Base-by-base conservation (phyloP, 164 flowering plant species). In the Liriodendron chinense region DNA sequence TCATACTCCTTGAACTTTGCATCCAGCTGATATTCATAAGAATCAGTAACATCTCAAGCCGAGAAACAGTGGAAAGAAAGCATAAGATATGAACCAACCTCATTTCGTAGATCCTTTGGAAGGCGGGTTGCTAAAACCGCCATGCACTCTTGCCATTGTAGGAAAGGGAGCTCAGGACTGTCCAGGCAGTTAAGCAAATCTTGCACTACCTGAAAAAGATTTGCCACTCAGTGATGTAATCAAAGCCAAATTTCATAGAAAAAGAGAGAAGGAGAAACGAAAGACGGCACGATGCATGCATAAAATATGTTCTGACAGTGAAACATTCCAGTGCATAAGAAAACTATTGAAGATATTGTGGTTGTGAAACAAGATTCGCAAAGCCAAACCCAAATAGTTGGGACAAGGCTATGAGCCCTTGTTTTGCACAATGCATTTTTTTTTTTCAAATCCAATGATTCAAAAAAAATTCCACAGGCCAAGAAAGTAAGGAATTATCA, bases 61-160 rank as follows among this genome's bases (percentile, higher is more conserved):
- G 47, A 64, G 43, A 64, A 48, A 47, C 59, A 28, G 26, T 14
- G 20, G n/a, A 34, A 67, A 67, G 12, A 16, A n/a, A 12, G 13
- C 48, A 53, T 48, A 34, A 14, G 56, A 49, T 26, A 14, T 1
- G 47, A 68, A 59, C 71, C 6, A 49, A 94, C 99, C 88, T 90
- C 92, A 78, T 76, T 78, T 84, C 84, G 87, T 13, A 96, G 97
- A 69, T 90, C 90, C 84, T 94, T 96, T 53, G 98, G 98, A 77
- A 96, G 96, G 43, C 99, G 94, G 63, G 90, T 90, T 70, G 97
- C 94, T 68, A 96, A 84, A 76, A 96, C 99, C 70, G 99, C 84
- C 83, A 93, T 80, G 86, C 88, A 88, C 81, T 96, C 99, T 93
- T 96, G 99, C 99, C 99, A 96, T 80, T 94, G 99, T 76, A 96